Base-by-base conservation (phyloP, 495 filamentous ascomycete genomes). In the Talaromyces proteolyticus region DNA sequence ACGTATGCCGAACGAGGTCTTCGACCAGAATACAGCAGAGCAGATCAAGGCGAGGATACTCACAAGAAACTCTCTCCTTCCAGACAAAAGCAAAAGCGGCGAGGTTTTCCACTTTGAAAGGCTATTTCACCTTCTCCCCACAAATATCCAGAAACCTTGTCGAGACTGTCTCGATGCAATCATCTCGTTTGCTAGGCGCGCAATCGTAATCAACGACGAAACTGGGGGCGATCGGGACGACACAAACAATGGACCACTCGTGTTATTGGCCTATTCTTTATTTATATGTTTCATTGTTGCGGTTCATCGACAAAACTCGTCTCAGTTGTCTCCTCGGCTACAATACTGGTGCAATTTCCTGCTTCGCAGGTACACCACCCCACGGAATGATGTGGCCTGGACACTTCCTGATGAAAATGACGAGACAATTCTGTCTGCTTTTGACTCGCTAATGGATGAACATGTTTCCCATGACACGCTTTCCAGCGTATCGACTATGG, bases 21-120 rank as follows among this genome's bases (percentile, higher is more conserved):
- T 75, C 38, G 46, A 65, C 4, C 53, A 59, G 0, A 61, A 62
- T n/a, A 53, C 64, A 4, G 14, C 58, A 7, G 67, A 62, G 8
- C 57, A 58, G 11, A 57, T 68, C 24, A 64, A 59, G 22, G 55
- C 69, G 18, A 62, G 61, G 23, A 67, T 73, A 42, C 53, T 73
- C 12, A 67, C 68, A 48, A 57, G 67, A 11, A 52, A 57, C 18
- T 72, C 68, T n/a, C 47, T 75, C 3, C 53, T 71, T 25, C 23
- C 47, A 24, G 37, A 41, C 11, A 23, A 34, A 16, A 38, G 56
- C 3, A 56, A 61, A 42, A 65, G 60, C 36, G 71, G 69, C 25
- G 67, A 73, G 49, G 60, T 75, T 3, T 69, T 71, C 54, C 46
- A 57, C 25, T 49, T 68, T 23, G 47, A 51, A 4, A 68, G 71